Base-by-base conservation (phyloP, 495 filamentous ascomycete species). In the Tuber brumale region DNA sequence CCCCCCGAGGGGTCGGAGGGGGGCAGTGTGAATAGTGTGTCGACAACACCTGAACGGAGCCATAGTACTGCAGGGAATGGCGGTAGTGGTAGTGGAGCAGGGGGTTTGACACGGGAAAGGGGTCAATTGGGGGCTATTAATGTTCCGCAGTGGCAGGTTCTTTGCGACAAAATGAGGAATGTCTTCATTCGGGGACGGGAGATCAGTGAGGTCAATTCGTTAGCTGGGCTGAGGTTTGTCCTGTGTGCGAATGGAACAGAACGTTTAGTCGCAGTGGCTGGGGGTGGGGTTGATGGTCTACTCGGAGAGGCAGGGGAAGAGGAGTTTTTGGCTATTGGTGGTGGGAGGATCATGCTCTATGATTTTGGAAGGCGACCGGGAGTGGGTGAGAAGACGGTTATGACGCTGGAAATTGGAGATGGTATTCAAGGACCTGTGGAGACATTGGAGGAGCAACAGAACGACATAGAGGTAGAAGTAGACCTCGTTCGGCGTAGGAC, bases 381-480 rank as follows among this genome's bases (percentile, higher is more conserved):
- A 6, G 85, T 92, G 83, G 92, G 92, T 10, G 82, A 85, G 42
- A 84, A 85, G 27, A 83, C 82, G 3, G 88, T 91, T 76, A 80
- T 92, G 39, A 89, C 86, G 3, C 91, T 96, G 76, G 93, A 95
- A 83, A 89, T 95, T 74, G 93, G 93, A 5, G 89, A 90, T 70
- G 66, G 88, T 88, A 73, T 90, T 89, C 19, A 92, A 92, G 84
- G 85, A 89, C 81, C 80, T 9, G 78, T 81, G 43, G 81, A 83
- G 73, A 79, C 79, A 3, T 84, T 96, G 1, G 88, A 89, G 81
- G 93, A 96, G 80, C 91, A 92, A 76, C 87, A 91, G 74, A 88
- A 91, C 23, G 93, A 93, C 79, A 86, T 94, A 72, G 93, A 92
- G 76, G 89, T 90, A 3, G 93, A 95, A 82, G 92, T 96, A 37